A percentile compares a stretch with the other conserved stretches of the same genome.
These are phyloP conservation scores for Paratinospora sagittata DNA, from an alignment of 164 flowering plant species.

Conservation along the genomic window DNA sequence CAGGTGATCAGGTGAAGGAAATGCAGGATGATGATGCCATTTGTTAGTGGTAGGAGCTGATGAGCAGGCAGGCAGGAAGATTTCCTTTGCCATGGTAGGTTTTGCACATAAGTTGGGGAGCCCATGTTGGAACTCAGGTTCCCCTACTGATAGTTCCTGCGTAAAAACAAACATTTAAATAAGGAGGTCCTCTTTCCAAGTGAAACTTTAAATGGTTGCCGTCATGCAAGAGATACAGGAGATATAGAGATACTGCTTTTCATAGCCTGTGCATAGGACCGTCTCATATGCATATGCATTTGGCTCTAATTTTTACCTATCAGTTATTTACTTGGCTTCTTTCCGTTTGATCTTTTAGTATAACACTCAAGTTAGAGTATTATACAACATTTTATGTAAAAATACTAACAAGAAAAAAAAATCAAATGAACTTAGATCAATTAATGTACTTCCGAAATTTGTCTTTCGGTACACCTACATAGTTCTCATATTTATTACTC, in stretches of 20 bases:
- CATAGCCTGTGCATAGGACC: background rate
- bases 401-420: background rate
- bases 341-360: background rate
- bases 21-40: constrained; percentile 55
- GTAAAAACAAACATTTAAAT: constrained; percentile 85
- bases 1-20: constrained; percentile 43
- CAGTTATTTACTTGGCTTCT: no score
- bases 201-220: constrained; percentile 24
- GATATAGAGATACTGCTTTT: background rate
- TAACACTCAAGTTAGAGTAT: background rate
- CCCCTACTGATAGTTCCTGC: constrained; percentile 72
- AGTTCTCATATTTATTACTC: no score
- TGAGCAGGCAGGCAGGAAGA: constrained; percentile 54
- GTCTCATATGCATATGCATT: background rate
- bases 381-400: no score
- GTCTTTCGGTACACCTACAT: background rate
- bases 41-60: constrained; percentile 41
- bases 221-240: constrained; percentile 15
- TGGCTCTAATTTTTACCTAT: background rate
- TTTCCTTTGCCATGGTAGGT: constrained; percentile 48
- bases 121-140: constrained; percentile 53
- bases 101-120: constrained; percentile 53
- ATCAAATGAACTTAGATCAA: background rate
- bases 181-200: constrained; percentile 26
- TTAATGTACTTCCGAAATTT: background rate